Percentiles rank a stretch among this genome's conserved stretches.
These are phyloP conservation scores for Dichomitus squalens DNA, from an alignment of 1,284 basidiomycete species.

Conservation along the genomic window DNA sequence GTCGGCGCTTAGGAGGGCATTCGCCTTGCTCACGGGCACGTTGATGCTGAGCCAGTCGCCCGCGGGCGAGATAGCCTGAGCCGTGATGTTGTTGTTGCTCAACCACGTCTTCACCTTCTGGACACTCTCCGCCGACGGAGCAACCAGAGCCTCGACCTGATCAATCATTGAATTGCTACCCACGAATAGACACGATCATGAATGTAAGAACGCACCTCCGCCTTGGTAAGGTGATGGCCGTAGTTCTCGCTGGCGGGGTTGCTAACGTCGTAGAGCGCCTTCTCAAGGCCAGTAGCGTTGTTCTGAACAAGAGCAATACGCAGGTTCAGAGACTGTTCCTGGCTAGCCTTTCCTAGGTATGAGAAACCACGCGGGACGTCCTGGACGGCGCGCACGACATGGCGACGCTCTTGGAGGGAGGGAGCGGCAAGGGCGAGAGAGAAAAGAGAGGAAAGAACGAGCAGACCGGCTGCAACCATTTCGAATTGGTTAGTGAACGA, in stretches of 20 bases:
- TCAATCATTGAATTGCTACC: slow-evolving; percentile 19
- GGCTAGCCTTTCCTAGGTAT: slow-evolving; percentile 17
- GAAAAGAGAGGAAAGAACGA: slow-evolving; percentile 26
- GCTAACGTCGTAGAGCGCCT: slow-evolving; percentile 28
- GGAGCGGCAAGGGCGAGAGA: slow-evolving; percentile 26
- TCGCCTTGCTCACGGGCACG: slow-evolving; percentile 37
- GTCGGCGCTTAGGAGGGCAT: slow-evolving; percentile 36
- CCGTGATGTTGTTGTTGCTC: slow-evolving; percentile 36
- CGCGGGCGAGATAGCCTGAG: slow-evolving; percentile 29
- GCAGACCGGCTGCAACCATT: slow-evolving; percentile 29
- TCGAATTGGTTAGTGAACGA: slow-evolving; percentile 18
- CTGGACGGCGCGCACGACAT: slow-evolving; percentile 20
- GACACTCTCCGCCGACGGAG: slow-evolving; percentile 37
- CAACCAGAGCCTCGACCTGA: slow-evolving; percentile 41
- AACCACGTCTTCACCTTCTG: slow-evolving; percentile 41
- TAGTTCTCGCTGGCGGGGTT: slow-evolving; percentile 26
- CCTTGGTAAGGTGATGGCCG: slow-evolving; percentile 23
- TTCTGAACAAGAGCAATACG: slow-evolving; percentile 31
- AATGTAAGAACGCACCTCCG: slow-evolving; percentile 9
- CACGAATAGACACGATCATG: too few relatives aligned
- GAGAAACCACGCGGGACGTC: slow-evolving; percentile 26
- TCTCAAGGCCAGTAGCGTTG: slow-evolving; percentile 26
- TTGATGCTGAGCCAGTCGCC: slow-evolving; percentile 26
- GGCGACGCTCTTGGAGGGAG: slow-evolving; percentile 34
- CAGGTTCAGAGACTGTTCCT: slow-evolving; percentile 25